phyloP scores from a whole-genome alignment of 768 basidiomycete genomes.

The Gymnopilus dilepis region DNA sequence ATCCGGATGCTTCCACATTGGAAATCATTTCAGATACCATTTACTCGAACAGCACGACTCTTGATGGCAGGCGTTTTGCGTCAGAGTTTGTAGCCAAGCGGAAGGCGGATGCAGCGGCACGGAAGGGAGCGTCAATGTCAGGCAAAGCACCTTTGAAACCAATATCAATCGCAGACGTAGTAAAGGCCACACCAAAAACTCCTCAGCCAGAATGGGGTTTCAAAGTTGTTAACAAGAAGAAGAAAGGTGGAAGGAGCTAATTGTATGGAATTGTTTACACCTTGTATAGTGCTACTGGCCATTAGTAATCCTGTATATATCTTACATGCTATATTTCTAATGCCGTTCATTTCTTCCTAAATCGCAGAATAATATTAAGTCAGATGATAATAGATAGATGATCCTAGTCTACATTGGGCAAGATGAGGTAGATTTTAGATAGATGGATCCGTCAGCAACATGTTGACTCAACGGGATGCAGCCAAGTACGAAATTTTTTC shows the following conservation, averaged over 20 bases:
- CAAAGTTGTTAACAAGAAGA: slow-evolving; percentile 97
- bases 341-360: not conserved
- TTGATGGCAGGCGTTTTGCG: slow-evolving; percentile 95
- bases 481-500: slow-evolving; percentile 10
- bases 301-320: slow-evolving; percentile 1
- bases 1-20: slow-evolving; percentile 78
- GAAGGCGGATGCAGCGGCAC: slow-evolving; percentile 74
- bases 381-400: slow-evolving; percentile 7
- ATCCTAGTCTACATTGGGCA: slow-evolving; percentile 4
- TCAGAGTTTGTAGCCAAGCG: slow-evolving; percentile 88
- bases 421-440: slow-evolving; percentile 18
- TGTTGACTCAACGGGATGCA: slow-evolving; percentile 2
- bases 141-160: slow-evolving; percentile 52
- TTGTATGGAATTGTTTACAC: not conserved
- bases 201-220: slow-evolving; percentile 83
- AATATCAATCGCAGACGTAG: slow-evolving; percentile 85
- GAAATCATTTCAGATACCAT: slow-evolving; percentile 97
- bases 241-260: slow-evolving; percentile 38
- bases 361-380: slow-evolving; percentile 5
- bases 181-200: slow-evolving; percentile 85
- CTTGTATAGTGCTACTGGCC: not conserved
- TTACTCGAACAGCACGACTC: slow-evolving; percentile 91
- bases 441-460: slow-evolving; percentile 17
- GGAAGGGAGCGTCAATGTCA: slow-evolving; percentile 44
- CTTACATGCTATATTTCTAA: slow-evolving; percentile 1